These are phyloP conservation scores for Thraustochytrium sp. DNA, from an alignment of 352 stramenopile species.

Conservation along the genomic window DNA sequence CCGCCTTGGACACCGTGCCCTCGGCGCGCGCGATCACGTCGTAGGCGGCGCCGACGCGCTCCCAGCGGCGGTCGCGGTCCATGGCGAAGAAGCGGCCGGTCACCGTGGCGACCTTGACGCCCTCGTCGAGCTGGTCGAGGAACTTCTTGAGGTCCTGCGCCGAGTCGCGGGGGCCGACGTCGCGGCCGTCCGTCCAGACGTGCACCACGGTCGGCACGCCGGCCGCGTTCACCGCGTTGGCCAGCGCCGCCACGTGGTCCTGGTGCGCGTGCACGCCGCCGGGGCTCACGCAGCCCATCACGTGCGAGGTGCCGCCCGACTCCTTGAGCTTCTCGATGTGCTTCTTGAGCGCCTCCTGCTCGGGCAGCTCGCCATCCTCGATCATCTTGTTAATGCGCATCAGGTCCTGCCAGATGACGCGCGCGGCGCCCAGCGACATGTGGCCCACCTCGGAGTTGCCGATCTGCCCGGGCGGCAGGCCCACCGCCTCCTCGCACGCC, in stretches of 20 bases:
- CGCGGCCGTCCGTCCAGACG: slow-evolving; percentile 44
- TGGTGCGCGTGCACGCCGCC: slow-evolving; percentile 44
- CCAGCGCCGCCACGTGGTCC: slow-evolving; percentile 39
- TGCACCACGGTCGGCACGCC: slow-evolving; percentile 43
- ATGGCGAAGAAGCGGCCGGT: slow-evolving; percentile 44
- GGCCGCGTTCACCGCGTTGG: slow-evolving; percentile 13
- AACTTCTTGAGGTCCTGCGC: slow-evolving; percentile 36
- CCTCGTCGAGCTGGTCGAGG: slow-evolving; percentile 37
- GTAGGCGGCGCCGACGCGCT: slow-evolving; percentile 39
- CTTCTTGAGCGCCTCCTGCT: slow-evolving; percentile 31
- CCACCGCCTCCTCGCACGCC: slow-evolving; percentile 43
- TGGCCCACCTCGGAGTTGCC: slow-evolving; percentile 48
- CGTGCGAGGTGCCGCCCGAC: slow-evolving; percentile 39
- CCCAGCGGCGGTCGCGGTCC: slow-evolving; percentile 46
- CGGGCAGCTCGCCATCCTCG: background rate
- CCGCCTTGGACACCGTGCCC: background rate
- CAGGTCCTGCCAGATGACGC: slow-evolving; percentile 45
- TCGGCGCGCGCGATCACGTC: slow-evolving; percentile 39
- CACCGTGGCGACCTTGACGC: slow-evolving; percentile 42
- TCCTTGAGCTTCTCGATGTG: slow-evolving; percentile 42
- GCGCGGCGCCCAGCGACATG: slow-evolving; percentile 47
- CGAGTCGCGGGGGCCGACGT: slow-evolving; percentile 10
- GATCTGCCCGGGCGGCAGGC: slow-evolving; percentile 45
- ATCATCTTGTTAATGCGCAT: slow-evolving; percentile 43
- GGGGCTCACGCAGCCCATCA: slow-evolving; percentile 44